Evolutionary conservation across 139 green algal genomes (phyloP).

Genomic region (Pedinophyceae sp.): DNA sequence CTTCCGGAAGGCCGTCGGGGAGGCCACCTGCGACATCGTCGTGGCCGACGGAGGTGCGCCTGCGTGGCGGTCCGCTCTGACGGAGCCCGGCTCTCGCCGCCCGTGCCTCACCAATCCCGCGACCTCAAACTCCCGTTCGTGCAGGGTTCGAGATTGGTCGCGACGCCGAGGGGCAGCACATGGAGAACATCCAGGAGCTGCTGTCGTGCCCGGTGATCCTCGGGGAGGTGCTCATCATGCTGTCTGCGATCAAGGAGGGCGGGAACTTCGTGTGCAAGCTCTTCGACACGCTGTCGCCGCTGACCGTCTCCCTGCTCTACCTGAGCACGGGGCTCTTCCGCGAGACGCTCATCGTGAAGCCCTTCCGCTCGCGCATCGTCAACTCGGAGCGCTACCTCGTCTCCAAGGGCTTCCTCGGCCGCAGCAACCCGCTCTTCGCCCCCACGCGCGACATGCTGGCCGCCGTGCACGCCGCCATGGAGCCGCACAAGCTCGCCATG

Average conservation of each 20-base stretch:
- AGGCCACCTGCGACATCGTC: neutral
- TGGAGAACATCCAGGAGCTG: constrained; percentile 1
- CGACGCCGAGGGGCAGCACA: neutral
- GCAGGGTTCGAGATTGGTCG: neutral
- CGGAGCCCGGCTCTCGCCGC: too few species aligned
- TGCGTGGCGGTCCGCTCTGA: too few species aligned
- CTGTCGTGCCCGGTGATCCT: neutral
- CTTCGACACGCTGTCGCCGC: neutral
- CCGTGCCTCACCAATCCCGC: too few species aligned
- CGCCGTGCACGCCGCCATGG: too few species aligned
- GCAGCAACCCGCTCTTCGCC: too few species aligned
- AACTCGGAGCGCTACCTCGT: neutral
- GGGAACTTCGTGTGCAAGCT: constrained; percentile 1
- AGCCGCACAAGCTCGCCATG: too few species aligned
- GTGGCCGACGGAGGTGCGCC: neutral
- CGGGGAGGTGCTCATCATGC: neutral
- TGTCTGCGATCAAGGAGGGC: neutral
- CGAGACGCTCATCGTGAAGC: neutral
- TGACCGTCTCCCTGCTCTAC: neutral
- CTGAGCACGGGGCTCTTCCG: neutral
- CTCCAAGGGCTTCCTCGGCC: neutral
- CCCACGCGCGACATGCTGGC: too few species aligned
- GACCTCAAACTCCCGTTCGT: too few species aligned
- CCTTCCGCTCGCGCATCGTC: neutral
- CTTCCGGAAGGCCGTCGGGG: neutral